Evolutionary conservation across 805 yeast species (phyloP).

Genomic region (Grigorovia humatica): DNA sequence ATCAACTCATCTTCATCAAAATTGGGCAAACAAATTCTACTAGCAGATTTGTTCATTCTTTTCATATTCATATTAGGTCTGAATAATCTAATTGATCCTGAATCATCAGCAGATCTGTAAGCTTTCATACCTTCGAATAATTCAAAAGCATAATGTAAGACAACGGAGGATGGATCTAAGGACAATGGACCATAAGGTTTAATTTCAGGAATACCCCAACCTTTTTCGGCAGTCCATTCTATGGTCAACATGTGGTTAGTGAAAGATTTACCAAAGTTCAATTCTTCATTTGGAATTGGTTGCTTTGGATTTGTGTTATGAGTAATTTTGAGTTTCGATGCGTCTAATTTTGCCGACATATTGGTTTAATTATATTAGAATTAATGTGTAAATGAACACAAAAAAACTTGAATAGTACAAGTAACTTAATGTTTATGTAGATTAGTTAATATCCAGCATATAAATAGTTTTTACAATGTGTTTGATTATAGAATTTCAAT

Average conservation of each 20-base stretch:
- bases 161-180: conserved; percentile 80
- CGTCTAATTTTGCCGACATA: conserved; percentile 36
- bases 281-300: conserved; percentile 47
- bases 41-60: conserved; percentile 84
- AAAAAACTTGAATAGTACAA: too few species aligned
- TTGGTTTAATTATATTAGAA: background rate
- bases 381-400: too few species aligned
- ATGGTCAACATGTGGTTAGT: conserved; percentile 81
- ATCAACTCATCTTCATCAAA: conserved; percentile 70
- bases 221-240: conserved; percentile 65
- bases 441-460: too few species aligned
- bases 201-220: conserved; percentile 86
- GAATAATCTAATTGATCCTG: conserved; percentile 56
- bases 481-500: too few species aligned
- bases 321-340: conserved; percentile 41
- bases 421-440: too few species aligned
- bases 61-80: conserved; percentile 85
- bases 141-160: conserved; percentile 90
- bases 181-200: conserved; percentile 67
- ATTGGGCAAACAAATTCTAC: conserved; percentile 76
- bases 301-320: conserved; percentile 39
- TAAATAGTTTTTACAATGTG: too few species aligned
- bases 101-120: conserved; percentile 51
- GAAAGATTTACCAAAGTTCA: conserved; percentile 63
- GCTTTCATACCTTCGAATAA: conserved; percentile 95